Base-by-base conservation (phyloP, 148 eudicot genomes). In the Diospyros kaki region DNA sequence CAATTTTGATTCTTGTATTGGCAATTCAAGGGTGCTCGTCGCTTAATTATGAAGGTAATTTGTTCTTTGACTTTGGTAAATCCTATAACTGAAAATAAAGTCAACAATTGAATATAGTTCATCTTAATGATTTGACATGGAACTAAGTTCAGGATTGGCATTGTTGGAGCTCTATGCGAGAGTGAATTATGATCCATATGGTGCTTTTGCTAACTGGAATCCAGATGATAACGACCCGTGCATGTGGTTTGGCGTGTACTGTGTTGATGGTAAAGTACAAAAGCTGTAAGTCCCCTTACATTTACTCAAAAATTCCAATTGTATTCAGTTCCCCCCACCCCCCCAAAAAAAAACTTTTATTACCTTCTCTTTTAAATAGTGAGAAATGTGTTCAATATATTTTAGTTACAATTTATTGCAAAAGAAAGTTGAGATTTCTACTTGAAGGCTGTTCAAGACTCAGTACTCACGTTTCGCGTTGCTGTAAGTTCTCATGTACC, bases 41-140 rank as follows among this genome's bases (percentile, higher is more conserved):
- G 2, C 86, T 96, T 62, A 88, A 86, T 83, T 77, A 83, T 81
- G 93, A 96, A 85, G 99, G 99, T 96, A 81, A 75, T 58, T 54
- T 55, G 12, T 64, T 9, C 42, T 13, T 28, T 74, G 13, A 46
- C 72, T 43, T 58, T 59, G 62, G 9, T 61, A 28, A 53, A 42
- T 18, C 64, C 18, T 28, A 68, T 15, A 43, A 11, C 17, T 70
- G 3, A 2, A 8, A 28, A 17, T 18, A 17, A 18, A 67, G 12
- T 28, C 53, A 28, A 28, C 39, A 10, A 52, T 71, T 43, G n/a
- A 58, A 58, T 11, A 8, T 7, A 18, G 63, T 15, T 61, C 45
- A n/a, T 51, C 7, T 67, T 40, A 14, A 46, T 74, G 68, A 46
- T 51, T 46, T 64, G 13, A 50, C 40, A 74, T 84, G 46, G 67